Evolutionary conservation across 345 rosid genomes (phyloP), one percentile per base, ranked within the genome.

Genomic region (Brassica nigra): DNA sequence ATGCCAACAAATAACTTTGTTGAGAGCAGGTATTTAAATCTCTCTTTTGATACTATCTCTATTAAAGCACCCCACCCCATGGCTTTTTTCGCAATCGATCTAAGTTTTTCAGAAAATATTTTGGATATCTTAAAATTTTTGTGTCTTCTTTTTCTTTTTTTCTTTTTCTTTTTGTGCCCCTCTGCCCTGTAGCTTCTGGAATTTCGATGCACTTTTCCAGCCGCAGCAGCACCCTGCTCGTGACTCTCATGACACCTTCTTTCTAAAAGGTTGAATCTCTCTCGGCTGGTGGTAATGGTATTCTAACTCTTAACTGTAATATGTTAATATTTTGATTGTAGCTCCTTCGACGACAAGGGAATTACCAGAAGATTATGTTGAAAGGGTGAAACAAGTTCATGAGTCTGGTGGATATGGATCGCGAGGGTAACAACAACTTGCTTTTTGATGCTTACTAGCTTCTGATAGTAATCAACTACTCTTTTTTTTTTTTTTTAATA

Each of bases 201-300:
- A 95, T 85, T 95, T 95, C 30, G 99, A 95, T 87, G 97, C 91
- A 59, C 78, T 95, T 54, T 93, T 93, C 88, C 99, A 93, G 85
- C 97, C 98, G 37, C 99, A 95, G 79, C 98, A 95, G 73, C 99
- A 95, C 82, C 99, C 99, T 77, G 99, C 99, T 66, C 98, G 97
- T 78, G 99, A 95, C 83, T 88, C 99, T 59, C 99, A 95, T 70
- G 98, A 93, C 81, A 95, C 97, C 61, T 93, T 95, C 88, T 95
- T 93, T 83, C 76, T 91, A 64, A 76, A 88, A 86, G 94, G 98
- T 93, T 76, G 44, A 79, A 15, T 65, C 2, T n/a, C 31, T 37
- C 54, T 30, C 36, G 7, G 49, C 30, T 47, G 9, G 33, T 8
- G 16, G 34, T 65, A 54, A 66, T 36, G 31, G 65, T 29, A 12